phyloP scores from a whole-genome alignment of 1,284 basidiomycete genomes.

The Moesziomyces aphidis region DNA sequence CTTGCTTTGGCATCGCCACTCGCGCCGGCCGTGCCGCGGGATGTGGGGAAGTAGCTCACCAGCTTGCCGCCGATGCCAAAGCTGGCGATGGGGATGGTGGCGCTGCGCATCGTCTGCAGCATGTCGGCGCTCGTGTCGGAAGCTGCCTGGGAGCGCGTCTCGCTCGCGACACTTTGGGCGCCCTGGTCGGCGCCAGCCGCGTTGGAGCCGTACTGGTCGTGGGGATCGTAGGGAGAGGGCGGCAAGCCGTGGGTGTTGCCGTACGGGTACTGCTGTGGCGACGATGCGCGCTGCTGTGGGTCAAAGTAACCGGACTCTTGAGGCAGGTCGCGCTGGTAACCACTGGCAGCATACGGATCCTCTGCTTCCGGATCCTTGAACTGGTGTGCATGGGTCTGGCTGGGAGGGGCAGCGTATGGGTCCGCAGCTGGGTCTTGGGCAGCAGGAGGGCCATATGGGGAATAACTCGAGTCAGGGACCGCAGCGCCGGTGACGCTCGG shows the following conservation, averaged over 20 bases:
- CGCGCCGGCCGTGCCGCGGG: constrained; percentile 9
- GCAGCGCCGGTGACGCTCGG: background rate
- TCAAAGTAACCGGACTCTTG: constrained; percentile 25
- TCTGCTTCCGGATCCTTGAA: background rate
- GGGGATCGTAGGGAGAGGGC: constrained; percentile 29
- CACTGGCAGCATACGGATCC: constrained; percentile 3
- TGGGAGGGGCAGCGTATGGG: constrained; percentile 12
- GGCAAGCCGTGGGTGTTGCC: constrained; percentile 17
- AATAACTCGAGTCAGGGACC: constrained; percentile 10
- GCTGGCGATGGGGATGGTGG: constrained; percentile 55
- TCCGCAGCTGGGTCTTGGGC: constrained; percentile 5
- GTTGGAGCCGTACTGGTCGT: constrained; percentile 24
- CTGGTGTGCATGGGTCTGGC: constrained; percentile 1
- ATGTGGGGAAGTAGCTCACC: constrained; percentile 58
- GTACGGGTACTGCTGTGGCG: constrained; percentile 26
- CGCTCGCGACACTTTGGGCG: constrained; percentile 15
- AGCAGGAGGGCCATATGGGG: constrained; percentile 14
- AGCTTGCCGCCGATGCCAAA: constrained; percentile 66
- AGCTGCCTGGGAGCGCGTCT: constrained; percentile 20
- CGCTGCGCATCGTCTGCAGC: constrained; percentile 51
- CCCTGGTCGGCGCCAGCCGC: constrained; percentile 17
- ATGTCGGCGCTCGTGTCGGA: constrained; percentile 41
- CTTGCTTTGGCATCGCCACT: constrained; percentile 11
- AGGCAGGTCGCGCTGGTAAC: constrained; percentile 1
- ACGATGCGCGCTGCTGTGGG: constrained; percentile 4